Conservation (phyloP, 352 stramenopile species). For the Phytopythium helicoides region DNA sequence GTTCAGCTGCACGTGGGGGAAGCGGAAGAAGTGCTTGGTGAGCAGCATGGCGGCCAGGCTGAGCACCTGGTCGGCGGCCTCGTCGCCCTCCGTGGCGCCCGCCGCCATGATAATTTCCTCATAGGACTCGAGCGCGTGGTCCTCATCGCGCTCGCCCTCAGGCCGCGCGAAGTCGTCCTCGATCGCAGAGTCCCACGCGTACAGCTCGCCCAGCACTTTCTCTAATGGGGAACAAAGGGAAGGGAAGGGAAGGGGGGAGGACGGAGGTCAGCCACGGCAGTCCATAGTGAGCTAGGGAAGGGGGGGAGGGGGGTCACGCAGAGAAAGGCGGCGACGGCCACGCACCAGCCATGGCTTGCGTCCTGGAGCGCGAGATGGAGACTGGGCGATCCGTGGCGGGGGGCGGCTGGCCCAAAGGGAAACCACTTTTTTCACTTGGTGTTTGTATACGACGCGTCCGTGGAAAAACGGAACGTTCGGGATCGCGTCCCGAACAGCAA, state of each 20-base stretch:
- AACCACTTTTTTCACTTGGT: too few species aligned
- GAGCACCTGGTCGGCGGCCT: conserved; percentile 46
- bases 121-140: conserved; percentile 69
- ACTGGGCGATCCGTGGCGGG: not conserved
- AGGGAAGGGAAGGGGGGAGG: too few species aligned
- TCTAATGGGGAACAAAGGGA: conserved; percentile 1
- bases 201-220: conserved; percentile 61
- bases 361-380: too few species aligned
- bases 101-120: conserved; percentile 69
- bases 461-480: too few species aligned
- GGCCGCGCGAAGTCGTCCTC: conserved; percentile 53
- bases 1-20: conserved; percentile 74
- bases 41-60: conserved; percentile 71
- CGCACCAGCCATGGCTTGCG: not conserved
- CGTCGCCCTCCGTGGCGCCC: conserved; percentile 8
- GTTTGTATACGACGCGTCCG: too few species aligned
- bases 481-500: too few species aligned
- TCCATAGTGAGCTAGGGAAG: too few species aligned
- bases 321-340: not conserved
- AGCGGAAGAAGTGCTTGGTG: conserved; percentile 76
- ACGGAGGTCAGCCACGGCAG: too few species aligned
- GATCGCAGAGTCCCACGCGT: conserved; percentile 63
- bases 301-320: too few species aligned
- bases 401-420: conserved; percentile 6
- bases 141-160: conserved; percentile 52